These are phyloP conservation scores for Scleroderma bovista DNA, from an alignment of 768 basidiomycete genomes.

Conservation along the genomic window DNA sequence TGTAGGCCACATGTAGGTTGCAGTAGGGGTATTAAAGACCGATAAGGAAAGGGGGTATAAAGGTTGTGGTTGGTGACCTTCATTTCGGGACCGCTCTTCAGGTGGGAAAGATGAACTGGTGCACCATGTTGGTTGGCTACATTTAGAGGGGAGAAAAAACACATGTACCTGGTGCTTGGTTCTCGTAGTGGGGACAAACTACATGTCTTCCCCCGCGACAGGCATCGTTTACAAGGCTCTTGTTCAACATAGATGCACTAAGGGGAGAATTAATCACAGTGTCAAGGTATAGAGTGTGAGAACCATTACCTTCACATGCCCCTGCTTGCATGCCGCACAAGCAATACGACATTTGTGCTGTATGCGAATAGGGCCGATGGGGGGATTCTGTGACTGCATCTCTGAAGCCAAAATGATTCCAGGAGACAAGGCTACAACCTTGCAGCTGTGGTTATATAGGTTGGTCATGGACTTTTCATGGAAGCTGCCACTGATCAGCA, in stretches of 20 bases:
- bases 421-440: too few relatives aligned
- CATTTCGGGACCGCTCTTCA: conserved; percentile 17
- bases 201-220: background rate
- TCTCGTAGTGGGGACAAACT: conserved; percentile 10
- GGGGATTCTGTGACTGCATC: background rate
- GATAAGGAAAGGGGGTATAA: conserved; percentile 30
- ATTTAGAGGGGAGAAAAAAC: conserved; percentile 2
- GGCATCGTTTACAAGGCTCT: background rate
- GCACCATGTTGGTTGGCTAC: conserved; percentile 14
- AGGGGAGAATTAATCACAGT: too few relatives aligned
- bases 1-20: conserved; percentile 45
- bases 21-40: conserved; percentile 38
- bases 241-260: background rate
- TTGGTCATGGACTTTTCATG: background rate
- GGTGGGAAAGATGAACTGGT: conserved; percentile 16
- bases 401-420: background rate
- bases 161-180: conserved; percentile 20
- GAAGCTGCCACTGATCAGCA: background rate
- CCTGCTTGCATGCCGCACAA: background rate
- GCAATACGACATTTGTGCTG: background rate
- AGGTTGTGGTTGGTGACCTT: conserved; percentile 22
- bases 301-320: background rate
- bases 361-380: background rate
- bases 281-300: background rate
- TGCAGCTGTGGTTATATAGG: background rate